Percentiles rank a stretch among this genome's conserved stretches.
These are phyloP conservation scores for Selaginella moellendorffii DNA, from an alignment of 75 land plant species.

Conservation along the genomic window DNA sequence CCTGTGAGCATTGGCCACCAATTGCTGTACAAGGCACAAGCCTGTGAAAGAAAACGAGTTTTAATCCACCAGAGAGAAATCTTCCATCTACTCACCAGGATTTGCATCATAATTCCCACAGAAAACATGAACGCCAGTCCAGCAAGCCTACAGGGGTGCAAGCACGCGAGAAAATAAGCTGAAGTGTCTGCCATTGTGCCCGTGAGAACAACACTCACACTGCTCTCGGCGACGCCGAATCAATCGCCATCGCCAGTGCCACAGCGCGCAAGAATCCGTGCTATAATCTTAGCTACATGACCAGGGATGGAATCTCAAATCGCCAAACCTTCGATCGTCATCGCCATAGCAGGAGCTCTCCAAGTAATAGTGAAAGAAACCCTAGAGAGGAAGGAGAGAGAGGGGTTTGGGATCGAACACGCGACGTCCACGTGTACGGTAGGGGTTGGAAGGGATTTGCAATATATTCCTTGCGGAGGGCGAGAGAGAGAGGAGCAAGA, in stretches of 20 bases:
- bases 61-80: background rate
- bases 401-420: too few relatives aligned
- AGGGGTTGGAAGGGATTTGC: too few relatives aligned
- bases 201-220: slow-evolving; percentile 1
- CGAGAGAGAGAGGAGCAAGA: too few relatives aligned
- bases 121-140: slow-evolving; percentile 81
- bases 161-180: slow-evolving; percentile 32
- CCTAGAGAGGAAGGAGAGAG: too few relatives aligned
- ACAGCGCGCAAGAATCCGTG: too few relatives aligned
- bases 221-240: background rate
- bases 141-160: slow-evolving; percentile 60
- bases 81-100: slow-evolving; percentile 35
- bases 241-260: background rate
- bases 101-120: slow-evolving; percentile 53
- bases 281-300: too few relatives aligned
- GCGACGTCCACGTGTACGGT: too few relatives aligned
- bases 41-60: slow-evolving; percentile 32
- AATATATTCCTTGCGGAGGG: too few relatives aligned
- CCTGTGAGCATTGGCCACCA: slow-evolving; percentile 92
- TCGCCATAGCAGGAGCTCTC: too few relatives aligned
- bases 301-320: too few relatives aligned
- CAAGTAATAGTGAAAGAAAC: too few relatives aligned
- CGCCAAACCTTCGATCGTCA: background rate
- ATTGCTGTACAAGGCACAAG: slow-evolving; percentile 66
- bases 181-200: slow-evolving; percentile 33